Base-by-base conservation (phyloP, 768 basidiomycete species). In the Rhizopogon salebrosus region DNA sequence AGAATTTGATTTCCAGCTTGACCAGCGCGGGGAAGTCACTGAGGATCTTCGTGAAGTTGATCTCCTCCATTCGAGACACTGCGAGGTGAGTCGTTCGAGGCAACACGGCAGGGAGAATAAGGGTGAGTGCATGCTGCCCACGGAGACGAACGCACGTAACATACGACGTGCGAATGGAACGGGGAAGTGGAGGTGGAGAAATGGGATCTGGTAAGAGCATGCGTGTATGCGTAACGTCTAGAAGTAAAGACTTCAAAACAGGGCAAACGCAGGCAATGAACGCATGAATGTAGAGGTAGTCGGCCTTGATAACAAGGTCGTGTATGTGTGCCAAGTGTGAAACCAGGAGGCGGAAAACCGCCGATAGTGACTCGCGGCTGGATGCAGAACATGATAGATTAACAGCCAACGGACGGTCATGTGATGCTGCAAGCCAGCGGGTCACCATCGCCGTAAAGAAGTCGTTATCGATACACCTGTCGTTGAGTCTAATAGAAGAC, bases 401-500 rank as follows among this genome's bases (percentile, higher is more conserved):
- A 51, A 67, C 56, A 29, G 55, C 34, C 16, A 69, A 46, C 16
- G 59, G 63, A 1, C 67, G 63, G 39, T 34, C 48, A 29, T 53
- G 49, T 4, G 62, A 52, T 16, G 54, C 60, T 11, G 52, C 48
- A 1, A 67, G 55, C 65, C 65, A 67, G 37, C 14, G 42, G 41
- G 56, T 49, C 16, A 58, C 48, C 67, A 67, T 69, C 34, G 51
- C 51, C 16, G 69, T 48, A 14, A 67, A 58, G 23, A 61, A 53
- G 11, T 62, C 57, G 39, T 62, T 69, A 67, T 67, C 69, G n/a
- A 55, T 49, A 20, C 66, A 66, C 16, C 53, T 54, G 40, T 70
- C 68, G 8, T 49, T 29, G 6, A 70, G 48, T 8, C 62, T 51
- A 23, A 70, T 54, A 41, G 59, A 64, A 8, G 66, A 57, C 69